A percentile compares a stretch with the other conserved stretches of the same genome.
phyloP scores from a whole-genome alignment of 805 yeast genomes.

The Kodamaea kaohsiungensis region DNA sequence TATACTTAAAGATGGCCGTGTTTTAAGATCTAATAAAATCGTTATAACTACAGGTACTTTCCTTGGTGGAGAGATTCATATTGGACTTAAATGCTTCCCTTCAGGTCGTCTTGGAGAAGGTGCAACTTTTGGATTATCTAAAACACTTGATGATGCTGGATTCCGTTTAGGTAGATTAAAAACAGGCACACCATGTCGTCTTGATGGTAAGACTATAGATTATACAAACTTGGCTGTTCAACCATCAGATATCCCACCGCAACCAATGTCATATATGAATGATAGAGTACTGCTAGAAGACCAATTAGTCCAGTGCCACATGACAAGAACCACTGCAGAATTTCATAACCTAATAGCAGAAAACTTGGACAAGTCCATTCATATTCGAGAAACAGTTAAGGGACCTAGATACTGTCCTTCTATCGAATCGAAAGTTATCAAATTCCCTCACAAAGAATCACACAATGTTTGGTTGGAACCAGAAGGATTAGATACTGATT shows the following conservation, averaged over 20 bases:
- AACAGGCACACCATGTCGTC: conserved; percentile 96
- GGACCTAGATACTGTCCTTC: conserved; percentile 99
- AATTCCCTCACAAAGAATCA: conserved; percentile 71
- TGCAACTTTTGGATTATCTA: conserved; percentile 86
- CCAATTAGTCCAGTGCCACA: conserved; percentile 67
- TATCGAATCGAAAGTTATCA: conserved; percentile 81
- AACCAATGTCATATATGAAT: conserved; percentile 87
- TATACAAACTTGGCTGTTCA: conserved; percentile 65
- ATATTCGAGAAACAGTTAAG: conserved; percentile 88
- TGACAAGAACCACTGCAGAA: conserved; percentile 74
- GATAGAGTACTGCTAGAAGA: conserved; percentile 59
- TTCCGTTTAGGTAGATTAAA: conserved; percentile 86
- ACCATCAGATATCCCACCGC: conserved; percentile 80
- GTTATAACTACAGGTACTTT: conserved; percentile 96
- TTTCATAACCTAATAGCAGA: conserved; percentile 68
- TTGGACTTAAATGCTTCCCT: conserved; percentile 77
- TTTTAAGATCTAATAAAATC: conserved; percentile 63
- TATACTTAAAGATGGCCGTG: conserved; percentile 63
- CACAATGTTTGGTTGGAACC: conserved; percentile 97
- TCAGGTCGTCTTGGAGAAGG: conserved; percentile 94
- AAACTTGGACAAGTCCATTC: conserved; percentile 82
- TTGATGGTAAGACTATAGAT: conserved; percentile 71
- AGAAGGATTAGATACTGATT: conserved; percentile 83
- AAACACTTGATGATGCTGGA: conserved; percentile 74
- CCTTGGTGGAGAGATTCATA: conserved; percentile 90